These are phyloP conservation scores for Austroboletus eburneus DNA, from an alignment of 768 basidiomycete species.

Conservation along the genomic window DNA sequence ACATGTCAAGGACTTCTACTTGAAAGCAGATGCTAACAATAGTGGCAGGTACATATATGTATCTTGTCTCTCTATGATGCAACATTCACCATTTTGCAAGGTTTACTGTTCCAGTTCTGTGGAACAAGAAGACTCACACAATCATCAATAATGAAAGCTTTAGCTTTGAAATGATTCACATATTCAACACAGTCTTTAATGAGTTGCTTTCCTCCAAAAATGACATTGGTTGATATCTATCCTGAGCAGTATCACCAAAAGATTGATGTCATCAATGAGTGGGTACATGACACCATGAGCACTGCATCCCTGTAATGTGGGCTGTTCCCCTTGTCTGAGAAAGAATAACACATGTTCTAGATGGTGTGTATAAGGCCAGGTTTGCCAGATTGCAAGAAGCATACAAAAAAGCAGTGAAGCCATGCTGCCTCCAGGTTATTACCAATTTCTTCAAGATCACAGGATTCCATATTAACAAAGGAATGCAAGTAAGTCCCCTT, in stretches of 20 bases:
- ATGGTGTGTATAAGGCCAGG: slow-evolving; percentile 86
- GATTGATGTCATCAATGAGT: slow-evolving; percentile 82
- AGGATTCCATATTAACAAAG: too few species aligned
- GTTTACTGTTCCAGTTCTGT: slow-evolving; percentile 87
- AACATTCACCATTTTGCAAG: too few species aligned
- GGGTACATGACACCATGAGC: slow-evolving; percentile 83
- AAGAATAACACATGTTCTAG: slow-evolving; percentile 34
- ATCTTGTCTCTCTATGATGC: too few species aligned
- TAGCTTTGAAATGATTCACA: slow-evolving; percentile 92
- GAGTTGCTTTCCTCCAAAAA: slow-evolving; percentile 60
- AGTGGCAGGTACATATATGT: slow-evolving; percentile 66
- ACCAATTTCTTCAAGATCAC: too few species aligned
- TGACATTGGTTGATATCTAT: slow-evolving; percentile 69
- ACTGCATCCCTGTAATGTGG: too few species aligned
- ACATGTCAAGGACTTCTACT: slow-evolving; percentile 83
- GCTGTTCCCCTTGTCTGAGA: too few species aligned
- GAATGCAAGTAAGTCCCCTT: too few species aligned
- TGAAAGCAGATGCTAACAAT: slow-evolving; percentile 70
- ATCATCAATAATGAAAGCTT: slow-evolving; percentile 98
- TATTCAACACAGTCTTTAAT: slow-evolving; percentile 86
- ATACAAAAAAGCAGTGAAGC: slow-evolving; percentile 71
- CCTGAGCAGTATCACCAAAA: slow-evolving; percentile 64
- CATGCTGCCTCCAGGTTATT: too few species aligned
- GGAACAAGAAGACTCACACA: slow-evolving; percentile 84
- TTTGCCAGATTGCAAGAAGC: slow-evolving; percentile 81